Base-by-base conservation (phyloP, 345 rosid species). In the Sapria himalayana region DNA sequence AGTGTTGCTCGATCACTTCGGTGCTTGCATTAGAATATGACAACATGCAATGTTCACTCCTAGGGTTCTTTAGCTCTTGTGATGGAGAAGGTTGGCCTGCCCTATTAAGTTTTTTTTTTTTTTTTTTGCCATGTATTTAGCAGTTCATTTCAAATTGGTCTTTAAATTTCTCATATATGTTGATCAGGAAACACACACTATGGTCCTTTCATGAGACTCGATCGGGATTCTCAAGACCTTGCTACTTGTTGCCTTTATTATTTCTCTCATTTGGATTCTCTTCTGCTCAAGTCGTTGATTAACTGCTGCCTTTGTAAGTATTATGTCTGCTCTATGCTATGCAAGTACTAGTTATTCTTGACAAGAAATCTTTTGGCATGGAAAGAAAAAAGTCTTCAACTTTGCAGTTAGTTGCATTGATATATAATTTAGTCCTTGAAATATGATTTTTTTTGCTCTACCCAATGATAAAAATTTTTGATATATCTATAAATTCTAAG, bases 201-300 rank as follows among this genome's bases (percentile, higher is more conserved):
- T 59, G 98, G 98, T 41, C 81, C 81, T 50, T 82, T 89, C 63
- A 22, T 70, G 34, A 66, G 54, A 35, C 93, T 89, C 54, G 64
- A 76, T 9, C 22, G 51, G 53, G 75, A 68, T 56, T 52, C 58
- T 47, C 94, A 82, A 61, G 82, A 76, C 43, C 59, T 78, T 40
- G 50, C 93, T 18, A 34, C 74, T 29, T 63, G 60, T 49, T 59
- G 78, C 64, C 78, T 82, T 22, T 69, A 58, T 59, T 74, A 76
- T 51, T 89, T 79, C 56, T 51, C 82, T 29, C 52, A 48, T 40
- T 40, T 79, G 53, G 73, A 66, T 29, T 39, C 61, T 32, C 35
- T 25, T 37, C 32, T 74, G 44, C 65, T 89, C 70, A 65, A 62
- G 47, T 63, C 94, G 10, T 41, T 82, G 48, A 61, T 69, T 48